Percentiles rank a stretch among this genome's conserved stretches.
phyloP scores from a whole-genome alignment of 345 rosid genomes.

The Ailanthus altissimus region DNA sequence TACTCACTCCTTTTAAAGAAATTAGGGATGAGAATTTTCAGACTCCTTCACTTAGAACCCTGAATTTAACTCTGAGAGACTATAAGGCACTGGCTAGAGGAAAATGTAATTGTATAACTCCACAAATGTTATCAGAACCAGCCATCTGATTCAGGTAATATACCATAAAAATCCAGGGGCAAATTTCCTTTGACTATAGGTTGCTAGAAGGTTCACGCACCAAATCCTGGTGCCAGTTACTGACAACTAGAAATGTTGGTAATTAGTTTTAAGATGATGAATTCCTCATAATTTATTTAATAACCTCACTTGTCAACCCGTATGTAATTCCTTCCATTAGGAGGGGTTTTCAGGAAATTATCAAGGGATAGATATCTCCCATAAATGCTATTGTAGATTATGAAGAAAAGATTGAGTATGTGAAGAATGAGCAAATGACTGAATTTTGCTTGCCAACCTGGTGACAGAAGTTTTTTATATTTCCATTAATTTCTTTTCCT shows the following conservation, averaged over 20 bases:
- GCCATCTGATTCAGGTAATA: not conserved
- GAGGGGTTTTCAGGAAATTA: not conserved
- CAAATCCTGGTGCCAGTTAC: not conserved
- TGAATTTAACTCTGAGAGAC: not conserved
- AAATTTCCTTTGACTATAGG: not conserved
- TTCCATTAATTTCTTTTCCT: slow-evolving; percentile 10
- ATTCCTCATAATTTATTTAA: not conserved
- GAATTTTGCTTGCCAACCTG: slow-evolving; percentile 15
- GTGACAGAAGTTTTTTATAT: not conserved
- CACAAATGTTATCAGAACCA: not conserved
- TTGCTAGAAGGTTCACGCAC: not conserved
- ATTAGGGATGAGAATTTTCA: not conserved
- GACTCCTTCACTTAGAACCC: not conserved
- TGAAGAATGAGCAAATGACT: slow-evolving; percentile 12
- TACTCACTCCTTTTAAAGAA: not conserved
- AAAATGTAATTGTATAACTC: not conserved
- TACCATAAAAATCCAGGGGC: not conserved
- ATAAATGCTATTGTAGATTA: not conserved
- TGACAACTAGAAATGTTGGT: slow-evolving; percentile 14
- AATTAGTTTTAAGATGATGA: not conserved
- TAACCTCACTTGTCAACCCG: slow-evolving; percentile 4
- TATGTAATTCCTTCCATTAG: not conserved
- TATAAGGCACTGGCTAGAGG: not conserved
- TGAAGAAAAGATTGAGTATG: not conserved
- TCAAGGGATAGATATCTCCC: slow-evolving; percentile 3